A percentile compares a stretch with the other conserved stretches of the same genome.
Conservation (phyloP, 2,329 filamentous ascomycete genomes). For the Drechslera avenae region DNA sequence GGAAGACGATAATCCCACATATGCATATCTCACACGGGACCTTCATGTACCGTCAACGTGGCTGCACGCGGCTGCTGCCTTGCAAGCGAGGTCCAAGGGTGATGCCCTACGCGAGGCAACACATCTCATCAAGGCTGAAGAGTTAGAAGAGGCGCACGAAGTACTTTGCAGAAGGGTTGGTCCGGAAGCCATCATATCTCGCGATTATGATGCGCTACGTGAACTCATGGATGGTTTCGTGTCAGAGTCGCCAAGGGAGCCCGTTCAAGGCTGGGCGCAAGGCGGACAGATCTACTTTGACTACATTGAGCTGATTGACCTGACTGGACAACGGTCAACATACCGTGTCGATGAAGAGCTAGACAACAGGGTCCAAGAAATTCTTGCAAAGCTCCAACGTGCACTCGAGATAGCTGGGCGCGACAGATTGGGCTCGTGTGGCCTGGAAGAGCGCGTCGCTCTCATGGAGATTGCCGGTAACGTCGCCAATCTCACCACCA, state of each 20-base stretch:
- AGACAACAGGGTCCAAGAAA: constrained; percentile 34
- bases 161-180: constrained; percentile 82
- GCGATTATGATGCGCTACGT: constrained; percentile 73
- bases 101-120: constrained; percentile 64
- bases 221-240: constrained; percentile 73
- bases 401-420: constrained; percentile 49
- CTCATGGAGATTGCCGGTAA: constrained; percentile 80
- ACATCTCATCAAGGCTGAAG: constrained; percentile 77
- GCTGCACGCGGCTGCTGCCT: constrained; percentile 86
- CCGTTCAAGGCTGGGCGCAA: constrained; percentile 73
- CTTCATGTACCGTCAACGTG: constrained; percentile 75
- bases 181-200: constrained; percentile 79
- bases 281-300: constrained; percentile 81
- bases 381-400: constrained; percentile 45
- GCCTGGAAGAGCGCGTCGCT: constrained; percentile 67
- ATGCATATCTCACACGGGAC: constrained; percentile 64
- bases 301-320: constrained; percentile 59
- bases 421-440: constrained; percentile 47
- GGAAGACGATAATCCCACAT: constrained; percentile 61
- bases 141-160: constrained; percentile 80
- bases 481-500: constrained; percentile 69
- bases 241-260: constrained; percentile 42
- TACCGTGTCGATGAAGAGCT: constrained; percentile 41
- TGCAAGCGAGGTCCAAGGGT: constrained; percentile 75
- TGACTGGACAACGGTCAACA: constrained; percentile 34